These are phyloP conservation scores for Dipteronia dyeriana DNA, from an alignment of 345 rosid species.

Conservation along the genomic window DNA sequence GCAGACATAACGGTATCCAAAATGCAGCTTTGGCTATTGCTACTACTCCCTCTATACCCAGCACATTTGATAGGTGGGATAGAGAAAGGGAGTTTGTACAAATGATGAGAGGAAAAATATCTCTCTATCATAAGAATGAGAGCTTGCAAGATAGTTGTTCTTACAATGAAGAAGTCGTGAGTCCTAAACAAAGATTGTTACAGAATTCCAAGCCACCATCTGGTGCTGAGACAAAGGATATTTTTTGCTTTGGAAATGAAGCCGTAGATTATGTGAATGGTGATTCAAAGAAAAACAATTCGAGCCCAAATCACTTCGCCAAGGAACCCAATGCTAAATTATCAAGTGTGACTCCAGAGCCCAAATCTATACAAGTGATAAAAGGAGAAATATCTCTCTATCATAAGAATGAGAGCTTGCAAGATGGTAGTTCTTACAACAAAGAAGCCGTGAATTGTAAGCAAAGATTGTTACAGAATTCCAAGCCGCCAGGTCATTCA, in stretches of 20 bases:
- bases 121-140: not conserved
- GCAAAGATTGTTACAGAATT: not conserved
- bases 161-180: not conserved
- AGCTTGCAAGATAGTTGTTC: slow-evolving; percentile 6
- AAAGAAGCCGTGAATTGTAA: not conserved
- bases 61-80: slow-evolving; percentile 29
- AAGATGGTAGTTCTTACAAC: slow-evolving; percentile 6
- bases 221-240: slow-evolving; percentile 7
- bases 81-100: slow-evolving; percentile 30
- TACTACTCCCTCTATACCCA: not conserved
- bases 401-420: not conserved
- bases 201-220: slow-evolving; percentile 7
- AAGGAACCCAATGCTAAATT: not conserved
- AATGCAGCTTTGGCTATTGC: not conserved
- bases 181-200: not conserved
- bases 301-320: not conserved
- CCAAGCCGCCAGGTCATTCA: not conserved
- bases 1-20: not conserved
- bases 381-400: not conserved
- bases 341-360: not conserved
- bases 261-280: slow-evolving; percentile 26
- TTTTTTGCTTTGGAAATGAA: slow-evolving; percentile 6
- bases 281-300: not conserved
- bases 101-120: slow-evolving; percentile 3
- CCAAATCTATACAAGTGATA: not conserved